phyloP scores from a whole-genome alignment of 805 yeast genomes.

The Metschnikowia borealis region DNA sequence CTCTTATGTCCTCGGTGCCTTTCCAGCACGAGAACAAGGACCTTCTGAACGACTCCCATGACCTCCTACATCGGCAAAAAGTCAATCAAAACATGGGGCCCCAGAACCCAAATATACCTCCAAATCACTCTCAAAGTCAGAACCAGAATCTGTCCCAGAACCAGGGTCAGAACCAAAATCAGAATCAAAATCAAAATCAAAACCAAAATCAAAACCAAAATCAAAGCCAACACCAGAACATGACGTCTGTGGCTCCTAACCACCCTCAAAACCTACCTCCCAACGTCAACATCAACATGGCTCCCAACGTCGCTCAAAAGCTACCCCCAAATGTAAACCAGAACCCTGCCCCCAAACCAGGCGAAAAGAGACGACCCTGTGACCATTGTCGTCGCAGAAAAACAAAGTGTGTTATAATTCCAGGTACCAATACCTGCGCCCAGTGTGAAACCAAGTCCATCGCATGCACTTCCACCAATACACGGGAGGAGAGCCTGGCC shows the following conservation, averaged over 20 bases:
- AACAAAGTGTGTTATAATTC: constrained; percentile 69
- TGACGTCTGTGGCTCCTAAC: too few species aligned
- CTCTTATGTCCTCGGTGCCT: constrained; percentile 1
- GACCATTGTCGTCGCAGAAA: constrained; percentile 81
- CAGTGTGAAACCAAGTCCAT: constrained; percentile 73
- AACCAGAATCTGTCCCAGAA: not conserved
- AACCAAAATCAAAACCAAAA: not conserved
- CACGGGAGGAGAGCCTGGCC: constrained; percentile 42
- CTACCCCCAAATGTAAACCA: not conserved
- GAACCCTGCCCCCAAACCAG: not conserved
- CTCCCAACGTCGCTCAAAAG: not conserved
- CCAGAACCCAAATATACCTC: not conserved
- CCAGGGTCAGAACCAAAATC: not conserved
- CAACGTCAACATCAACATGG: not conserved
- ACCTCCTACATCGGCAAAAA: not conserved
- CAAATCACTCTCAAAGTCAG: not conserved
- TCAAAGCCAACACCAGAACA: not conserved
- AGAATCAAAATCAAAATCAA: not conserved
- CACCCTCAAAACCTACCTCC: not conserved
- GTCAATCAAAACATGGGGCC: not conserved
- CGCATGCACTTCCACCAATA: constrained; percentile 61
- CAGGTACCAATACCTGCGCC: constrained; percentile 61
- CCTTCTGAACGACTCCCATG: not conserved
- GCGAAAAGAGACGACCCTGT: constrained; percentile 59
- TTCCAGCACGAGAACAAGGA: not conserved